These are phyloP conservation scores for Aspergillus funiculosus DNA, from an alignment of 495 filamentous ascomycete genomes.

Conservation along the genomic window DNA sequence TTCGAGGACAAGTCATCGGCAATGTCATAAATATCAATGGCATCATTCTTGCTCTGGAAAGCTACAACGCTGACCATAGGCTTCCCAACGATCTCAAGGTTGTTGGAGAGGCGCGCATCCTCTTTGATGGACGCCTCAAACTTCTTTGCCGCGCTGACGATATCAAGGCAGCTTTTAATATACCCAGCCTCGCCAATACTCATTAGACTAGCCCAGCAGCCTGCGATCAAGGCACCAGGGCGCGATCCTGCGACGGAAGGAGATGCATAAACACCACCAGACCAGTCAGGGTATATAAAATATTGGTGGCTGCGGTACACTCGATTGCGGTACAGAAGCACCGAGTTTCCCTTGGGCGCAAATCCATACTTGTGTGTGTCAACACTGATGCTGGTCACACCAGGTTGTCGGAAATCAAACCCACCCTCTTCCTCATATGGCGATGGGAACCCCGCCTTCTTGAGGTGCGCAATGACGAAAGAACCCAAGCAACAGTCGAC, in stretches of 20 bases:
- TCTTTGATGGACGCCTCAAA: slow-evolving; percentile 70
- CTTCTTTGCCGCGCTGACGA: slow-evolving; percentile 80
- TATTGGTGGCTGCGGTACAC: slow-evolving; percentile 82
- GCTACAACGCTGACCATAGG: slow-evolving; percentile 88
- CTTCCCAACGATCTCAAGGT: slow-evolving; percentile 75
- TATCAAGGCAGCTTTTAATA: slow-evolving; percentile 72
- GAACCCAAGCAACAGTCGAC: slow-evolving; percentile 97
- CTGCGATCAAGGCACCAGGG: slow-evolving; percentile 88
- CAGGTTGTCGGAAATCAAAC: slow-evolving; percentile 91
- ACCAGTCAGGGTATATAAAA: slow-evolving; percentile 92
- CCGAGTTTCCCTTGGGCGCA: slow-evolving; percentile 92
- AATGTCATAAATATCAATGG: slow-evolving; percentile 79
- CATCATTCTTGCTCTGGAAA: slow-evolving; percentile 62
- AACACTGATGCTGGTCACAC: slow-evolving; percentile 90
- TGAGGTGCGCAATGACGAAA: slow-evolving; percentile 87
- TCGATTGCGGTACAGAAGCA: slow-evolving; percentile 79
- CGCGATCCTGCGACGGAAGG: slow-evolving; percentile 85
- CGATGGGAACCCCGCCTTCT: slow-evolving; percentile 74
- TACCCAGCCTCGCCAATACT: slow-evolving; percentile 85
- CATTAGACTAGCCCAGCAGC: slow-evolving; percentile 89
- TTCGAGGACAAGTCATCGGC: slow-evolving; percentile 73
- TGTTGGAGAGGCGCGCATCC: slow-evolving; percentile 56
- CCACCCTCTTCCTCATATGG: slow-evolving; percentile 59
- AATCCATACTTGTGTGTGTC: slow-evolving; percentile 99
- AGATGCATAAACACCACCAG: slow-evolving; percentile 91